Evolutionary conservation across 148 eudicot species (phyloP).

Genomic region (Hydrangea macrophylla): DNA sequence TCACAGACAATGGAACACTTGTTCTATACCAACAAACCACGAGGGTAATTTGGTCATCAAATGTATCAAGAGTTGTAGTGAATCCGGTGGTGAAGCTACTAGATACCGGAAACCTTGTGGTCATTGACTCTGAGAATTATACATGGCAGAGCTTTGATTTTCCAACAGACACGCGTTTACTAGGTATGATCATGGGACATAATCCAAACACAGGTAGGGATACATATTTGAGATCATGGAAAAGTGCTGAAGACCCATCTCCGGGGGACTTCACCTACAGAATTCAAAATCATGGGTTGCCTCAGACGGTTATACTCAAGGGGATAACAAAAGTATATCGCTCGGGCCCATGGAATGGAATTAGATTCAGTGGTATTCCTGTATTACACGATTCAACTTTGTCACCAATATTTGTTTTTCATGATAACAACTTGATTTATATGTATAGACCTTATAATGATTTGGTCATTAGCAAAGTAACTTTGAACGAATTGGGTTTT

Average conservation of each 20-base stretch:
- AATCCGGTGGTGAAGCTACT: conserved; percentile 9
- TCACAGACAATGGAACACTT: not conserved
- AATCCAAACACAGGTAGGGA: not conserved
- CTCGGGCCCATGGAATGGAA: conserved; percentile 25
- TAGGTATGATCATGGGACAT: conserved; percentile 20
- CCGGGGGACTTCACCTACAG: conserved; percentile 7
- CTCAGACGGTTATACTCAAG: conserved; percentile 9
- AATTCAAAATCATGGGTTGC: conserved; percentile 8
- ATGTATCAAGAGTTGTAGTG: not conserved
- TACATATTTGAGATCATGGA: conserved; percentile 21
- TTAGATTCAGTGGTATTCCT: conserved; percentile 5
- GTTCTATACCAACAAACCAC: not conserved
- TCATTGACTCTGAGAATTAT: not conserved
- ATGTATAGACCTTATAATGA: not conserved
- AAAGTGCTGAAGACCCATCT: conserved; percentile 17
- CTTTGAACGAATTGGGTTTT: not conserved
- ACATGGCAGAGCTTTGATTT: conserved; percentile 16
- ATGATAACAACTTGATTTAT: not conserved
- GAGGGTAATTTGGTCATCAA: conserved; percentile 6
- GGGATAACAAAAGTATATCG: conserved; percentile 5
- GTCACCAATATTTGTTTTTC: not conserved
- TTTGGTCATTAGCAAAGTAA: conserved; percentile 1
- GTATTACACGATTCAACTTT: not conserved
- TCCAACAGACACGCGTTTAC: conserved; percentile 21
- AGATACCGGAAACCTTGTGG: conserved; percentile 25